Percentiles rank a stretch among this genome's conserved stretches.
phyloP scores from a whole-genome alignment of 2,329 filamentous ascomycete genomes.

The Diplodia mutila region DNA sequence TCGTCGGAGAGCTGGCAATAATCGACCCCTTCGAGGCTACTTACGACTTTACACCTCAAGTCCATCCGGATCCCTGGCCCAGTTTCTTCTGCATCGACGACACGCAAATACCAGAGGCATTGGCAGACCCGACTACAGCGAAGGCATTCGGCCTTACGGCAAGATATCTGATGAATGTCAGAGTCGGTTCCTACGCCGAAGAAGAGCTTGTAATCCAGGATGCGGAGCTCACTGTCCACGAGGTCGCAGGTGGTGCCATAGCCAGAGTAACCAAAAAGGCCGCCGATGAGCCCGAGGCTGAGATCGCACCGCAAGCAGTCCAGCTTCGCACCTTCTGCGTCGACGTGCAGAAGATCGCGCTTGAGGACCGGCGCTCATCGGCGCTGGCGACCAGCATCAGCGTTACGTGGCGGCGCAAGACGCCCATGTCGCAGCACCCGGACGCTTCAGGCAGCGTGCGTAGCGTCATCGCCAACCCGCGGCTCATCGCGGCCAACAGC shows the following conservation, averaged over 20 bases:
- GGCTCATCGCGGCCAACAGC: constrained; percentile 76
- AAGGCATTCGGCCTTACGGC: constrained; percentile 69
- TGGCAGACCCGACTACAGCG: constrained; percentile 35
- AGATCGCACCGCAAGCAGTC: constrained; percentile 68
- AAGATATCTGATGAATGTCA: constrained; percentile 76
- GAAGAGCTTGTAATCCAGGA: constrained; percentile 66
- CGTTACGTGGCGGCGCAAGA: constrained; percentile 74
- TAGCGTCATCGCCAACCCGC: constrained; percentile 70
- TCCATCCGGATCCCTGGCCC: constrained; percentile 82
- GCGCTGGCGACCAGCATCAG: constrained; percentile 74
- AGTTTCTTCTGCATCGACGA: constrained; percentile 74
- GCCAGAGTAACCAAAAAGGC: constrained; percentile 49
- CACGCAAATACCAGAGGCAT: constrained; percentile 38
- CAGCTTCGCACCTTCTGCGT: constrained; percentile 74
- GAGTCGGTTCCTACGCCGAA: constrained; percentile 73
- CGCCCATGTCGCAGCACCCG: constrained; percentile 31
- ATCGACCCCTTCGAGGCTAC: constrained; percentile 88
- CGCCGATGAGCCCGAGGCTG: constrained; percentile 32
- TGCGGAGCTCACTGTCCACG: constrained; percentile 65
- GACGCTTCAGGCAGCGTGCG: constrained; percentile 45
- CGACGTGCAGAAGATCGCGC: constrained; percentile 71
- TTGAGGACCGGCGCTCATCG: constrained; percentile 81
- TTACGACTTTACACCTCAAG: constrained; percentile 80
- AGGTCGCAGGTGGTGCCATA: constrained; percentile 64
- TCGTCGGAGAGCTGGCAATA: constrained; percentile 70